phyloP scores from a whole-genome alignment of 768 basidiomycete genomes.

The Suillus weaverae region DNA sequence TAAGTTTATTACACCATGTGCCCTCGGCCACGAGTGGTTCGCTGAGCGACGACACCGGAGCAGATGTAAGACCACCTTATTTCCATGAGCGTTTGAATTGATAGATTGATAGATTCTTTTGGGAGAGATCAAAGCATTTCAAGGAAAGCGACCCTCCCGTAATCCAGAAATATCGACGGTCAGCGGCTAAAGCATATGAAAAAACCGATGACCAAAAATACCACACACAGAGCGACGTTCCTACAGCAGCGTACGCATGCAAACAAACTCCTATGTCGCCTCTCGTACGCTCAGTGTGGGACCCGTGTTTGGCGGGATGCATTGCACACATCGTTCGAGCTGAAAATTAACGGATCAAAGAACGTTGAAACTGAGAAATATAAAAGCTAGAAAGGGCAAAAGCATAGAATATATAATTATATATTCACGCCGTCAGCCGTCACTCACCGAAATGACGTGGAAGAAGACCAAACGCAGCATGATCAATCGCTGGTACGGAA shows the following conservation, averaged over 20 bases:
- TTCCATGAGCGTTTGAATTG: not conserved
- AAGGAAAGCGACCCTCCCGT: not conserved
- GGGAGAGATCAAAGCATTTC: not conserved
- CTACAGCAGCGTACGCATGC: not conserved
- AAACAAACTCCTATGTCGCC: not conserved
- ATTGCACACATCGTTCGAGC: not conserved
- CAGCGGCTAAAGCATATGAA: not conserved
- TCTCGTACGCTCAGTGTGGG: not conserved
- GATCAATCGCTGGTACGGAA: not conserved
- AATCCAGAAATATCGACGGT: not conserved
- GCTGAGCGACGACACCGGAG: not conserved
- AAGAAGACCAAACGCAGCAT: not conserved
- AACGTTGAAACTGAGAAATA: not conserved
- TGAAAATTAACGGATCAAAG: not conserved
- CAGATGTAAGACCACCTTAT: not conserved
- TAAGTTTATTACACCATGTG: not conserved
- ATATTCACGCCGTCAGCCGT: not conserved
- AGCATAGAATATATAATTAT: not conserved
- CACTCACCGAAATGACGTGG: not conserved
- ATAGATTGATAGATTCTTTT: not conserved
- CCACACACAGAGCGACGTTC: not conserved
- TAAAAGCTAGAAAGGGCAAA: not conserved
- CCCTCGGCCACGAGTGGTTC: not conserved
- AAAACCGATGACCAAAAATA: not conserved
- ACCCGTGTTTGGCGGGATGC: not conserved